Base-by-base conservation (phyloP, 2,329 filamentous ascomycete genomes). In the Exophiala oligosperma region DNA sequence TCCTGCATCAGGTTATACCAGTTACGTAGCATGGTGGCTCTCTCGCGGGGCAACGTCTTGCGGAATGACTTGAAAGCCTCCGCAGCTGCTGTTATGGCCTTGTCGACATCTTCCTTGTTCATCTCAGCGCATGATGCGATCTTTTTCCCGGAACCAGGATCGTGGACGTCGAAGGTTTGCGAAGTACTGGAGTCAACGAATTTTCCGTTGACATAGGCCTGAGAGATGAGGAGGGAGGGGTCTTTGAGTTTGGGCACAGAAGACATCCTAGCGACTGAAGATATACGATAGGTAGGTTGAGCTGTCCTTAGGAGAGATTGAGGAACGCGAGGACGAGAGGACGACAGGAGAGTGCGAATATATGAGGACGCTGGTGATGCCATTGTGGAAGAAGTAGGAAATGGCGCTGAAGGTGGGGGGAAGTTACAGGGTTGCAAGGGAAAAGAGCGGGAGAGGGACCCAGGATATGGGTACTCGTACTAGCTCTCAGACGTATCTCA, bases 181-280 rank as follows among this genome's bases (percentile, higher is more conserved):
- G 91, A 91, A 0, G 91, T 96, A 70, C 86, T 84, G 67, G 93
- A 90, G 67, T 83, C 82, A 62, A 95, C 84, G 90, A 92, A 99
- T 82, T 96, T 84, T 69, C 94, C 94, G 72, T 99, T 93, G 70
- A 97, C 87, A 71, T 93, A 97, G 69, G 86, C 77, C 71, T 92
- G 84, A 67, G 88, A 85, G 79, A 95, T 97, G 69, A 97, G 84
- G 60, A 99, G 83, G 24, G 88, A 90, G 37, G 84, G 84, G 67
- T 93, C 90, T 70, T 86, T 90, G 69, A 93, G 84, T 87, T 67
- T 64, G 37, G 65, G 65, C 11, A 63, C 64, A 41, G 63, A 62
- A 43, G 64, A 63, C 60, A 67, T 64, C 26, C 54, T 66, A 40
- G 65, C 64, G 47, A 61, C 56, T 28, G 65, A 66, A n/a, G 56